Evolutionary conservation across 352 stramenopile genomes (phyloP).

Genomic region (Pythium apleroticum): DNA sequence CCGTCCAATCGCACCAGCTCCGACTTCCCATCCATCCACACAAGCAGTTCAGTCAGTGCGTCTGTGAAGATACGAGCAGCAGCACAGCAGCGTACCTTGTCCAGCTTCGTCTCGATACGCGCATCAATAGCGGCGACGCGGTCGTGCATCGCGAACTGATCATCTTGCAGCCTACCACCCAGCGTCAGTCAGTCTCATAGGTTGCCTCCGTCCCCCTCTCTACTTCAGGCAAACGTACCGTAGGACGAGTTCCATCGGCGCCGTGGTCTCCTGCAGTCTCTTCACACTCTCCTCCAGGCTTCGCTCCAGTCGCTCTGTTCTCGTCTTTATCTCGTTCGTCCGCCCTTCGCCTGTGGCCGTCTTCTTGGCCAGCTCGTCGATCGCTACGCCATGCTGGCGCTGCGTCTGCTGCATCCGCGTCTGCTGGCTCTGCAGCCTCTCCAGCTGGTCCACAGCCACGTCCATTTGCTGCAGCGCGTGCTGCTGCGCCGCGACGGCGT

Average conservation of each 20-base stretch:
- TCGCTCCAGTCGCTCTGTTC: background rate
- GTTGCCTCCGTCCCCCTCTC: background rate
- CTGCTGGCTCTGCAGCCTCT: constrained; percentile 9
- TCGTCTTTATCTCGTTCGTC: constrained; percentile 2
- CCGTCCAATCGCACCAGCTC: constrained; percentile 47
- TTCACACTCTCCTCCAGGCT: background rate
- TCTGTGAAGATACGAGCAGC: background rate
- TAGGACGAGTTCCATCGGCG: constrained; percentile 9
- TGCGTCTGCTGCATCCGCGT: background rate
- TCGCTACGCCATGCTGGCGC: background rate
- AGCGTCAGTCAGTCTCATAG: background rate
- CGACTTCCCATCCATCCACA: constrained; percentile 26
- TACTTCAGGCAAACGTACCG: constrained; percentile 9
- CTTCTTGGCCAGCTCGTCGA: background rate
- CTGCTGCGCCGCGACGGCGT: constrained; percentile 29
- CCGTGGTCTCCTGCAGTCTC: constrained; percentile 11
- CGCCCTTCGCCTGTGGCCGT: background rate
- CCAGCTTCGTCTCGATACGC: constrained; percentile 52
- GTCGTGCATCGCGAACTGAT: constrained; percentile 48
- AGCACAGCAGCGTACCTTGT: constrained; percentile 41
- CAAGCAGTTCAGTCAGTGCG: background rate
- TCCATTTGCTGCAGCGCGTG: constrained; percentile 27
- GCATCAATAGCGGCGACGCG: constrained; percentile 43
- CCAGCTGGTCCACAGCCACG: constrained; percentile 19
- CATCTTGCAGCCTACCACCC: constrained; percentile 37